phyloP scores from a whole-genome alignment of 805 yeast genomes.

The Pichia insulana region DNA sequence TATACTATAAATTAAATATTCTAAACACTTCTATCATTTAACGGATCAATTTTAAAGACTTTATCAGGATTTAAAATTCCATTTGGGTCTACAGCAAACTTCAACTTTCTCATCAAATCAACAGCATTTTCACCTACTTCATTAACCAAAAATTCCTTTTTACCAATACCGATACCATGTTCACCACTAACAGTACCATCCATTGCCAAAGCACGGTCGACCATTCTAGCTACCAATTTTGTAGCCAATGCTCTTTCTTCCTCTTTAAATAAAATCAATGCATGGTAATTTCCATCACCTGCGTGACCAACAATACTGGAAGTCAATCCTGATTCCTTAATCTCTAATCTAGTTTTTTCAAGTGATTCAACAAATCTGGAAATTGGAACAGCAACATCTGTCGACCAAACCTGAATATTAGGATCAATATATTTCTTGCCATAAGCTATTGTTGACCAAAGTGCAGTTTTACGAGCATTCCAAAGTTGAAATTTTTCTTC shows the following conservation, averaged over 20 bases:
- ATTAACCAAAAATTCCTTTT: conserved; percentile 49
- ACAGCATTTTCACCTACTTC: conserved; percentile 66
- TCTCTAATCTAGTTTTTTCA: conserved; percentile 54
- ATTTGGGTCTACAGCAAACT: conserved; percentile 67
- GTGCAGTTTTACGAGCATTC: conserved; percentile 73
- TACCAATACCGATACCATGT: conserved; percentile 82
- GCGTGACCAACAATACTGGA: conserved; percentile 78
- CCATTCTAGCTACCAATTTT: conserved; percentile 60
- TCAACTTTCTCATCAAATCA: conserved; percentile 68
- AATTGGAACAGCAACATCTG: conserved; percentile 87
- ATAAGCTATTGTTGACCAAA: conserved; percentile 61
- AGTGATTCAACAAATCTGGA: conserved; percentile 57
- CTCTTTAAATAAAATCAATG: conserved; percentile 52
- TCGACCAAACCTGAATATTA: conserved; percentile 74
- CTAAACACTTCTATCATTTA: conserved; percentile 22
- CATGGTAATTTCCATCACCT: conserved; percentile 89
- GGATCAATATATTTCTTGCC: conserved; percentile 43
- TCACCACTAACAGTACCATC: conserved; percentile 91
- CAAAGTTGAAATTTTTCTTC: conserved; percentile 68
- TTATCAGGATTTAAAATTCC: conserved; percentile 76
- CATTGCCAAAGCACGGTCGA: conserved; percentile 49
- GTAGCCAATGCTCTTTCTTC: conserved; percentile 41
- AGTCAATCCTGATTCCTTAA: conserved; percentile 46
- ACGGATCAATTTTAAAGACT: conserved; percentile 59
- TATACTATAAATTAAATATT: not conserved